These are phyloP conservation scores for Saccharomyces jurei DNA, from an alignment of 805 yeast species.

Conservation along the genomic window DNA sequence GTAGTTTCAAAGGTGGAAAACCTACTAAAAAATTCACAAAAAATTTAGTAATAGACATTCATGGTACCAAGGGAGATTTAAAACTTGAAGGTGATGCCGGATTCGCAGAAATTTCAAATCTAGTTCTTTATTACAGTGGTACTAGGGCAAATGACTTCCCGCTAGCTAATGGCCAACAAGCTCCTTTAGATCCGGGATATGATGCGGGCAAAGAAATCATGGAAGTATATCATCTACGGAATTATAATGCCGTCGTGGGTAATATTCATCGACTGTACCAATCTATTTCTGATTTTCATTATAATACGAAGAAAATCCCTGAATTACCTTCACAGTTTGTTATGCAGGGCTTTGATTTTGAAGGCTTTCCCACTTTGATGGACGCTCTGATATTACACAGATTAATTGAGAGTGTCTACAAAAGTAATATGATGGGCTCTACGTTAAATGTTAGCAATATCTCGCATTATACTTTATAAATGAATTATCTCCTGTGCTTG, in stretches of 20 bases:
- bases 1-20: constrained; percentile 28
- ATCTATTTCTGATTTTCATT: constrained; percentile 27
- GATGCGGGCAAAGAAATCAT: constrained; percentile 23
- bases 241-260: constrained; percentile 27
- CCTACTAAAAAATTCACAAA: constrained; percentile 29
- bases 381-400: constrained; percentile 21
- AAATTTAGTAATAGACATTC: constrained; percentile 28
- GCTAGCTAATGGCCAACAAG: constrained; percentile 3
- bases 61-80: constrained; percentile 29
- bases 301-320: constrained; percentile 18
- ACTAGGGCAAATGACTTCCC: constrained; percentile 14
- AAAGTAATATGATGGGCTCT: constrained; percentile 18
- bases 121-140: constrained; percentile 27
- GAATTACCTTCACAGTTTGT: constrained; percentile 18
- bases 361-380: constrained; percentile 28
- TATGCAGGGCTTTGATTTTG: constrained; percentile 23
- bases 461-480: not conserved
- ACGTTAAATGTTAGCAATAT: constrained; percentile 13
- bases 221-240: constrained; percentile 28
- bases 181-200: not conserved
- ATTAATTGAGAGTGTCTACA: constrained; percentile 21
- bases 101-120: constrained; percentile 28
- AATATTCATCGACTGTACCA: constrained; percentile 27
- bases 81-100: constrained; percentile 31
- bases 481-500: not conserved